These are phyloP conservation scores for Gillenia trifoliata DNA, from an alignment of 306 rosid genomes.

Conservation along the genomic window DNA sequence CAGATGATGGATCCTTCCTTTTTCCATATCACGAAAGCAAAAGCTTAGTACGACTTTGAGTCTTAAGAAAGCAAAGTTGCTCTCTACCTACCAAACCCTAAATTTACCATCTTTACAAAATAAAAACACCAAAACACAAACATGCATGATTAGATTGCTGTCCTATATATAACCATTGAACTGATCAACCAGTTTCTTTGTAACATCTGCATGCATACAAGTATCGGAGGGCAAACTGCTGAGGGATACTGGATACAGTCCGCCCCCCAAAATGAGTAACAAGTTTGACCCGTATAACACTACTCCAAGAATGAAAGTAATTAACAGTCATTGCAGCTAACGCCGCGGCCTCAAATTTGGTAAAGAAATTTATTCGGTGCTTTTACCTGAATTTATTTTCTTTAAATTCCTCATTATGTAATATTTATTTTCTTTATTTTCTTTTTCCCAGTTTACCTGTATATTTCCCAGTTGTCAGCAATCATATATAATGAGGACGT, in stretches of 20 bases:
- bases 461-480: slow-evolving; percentile 22
- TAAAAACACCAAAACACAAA: neutral
- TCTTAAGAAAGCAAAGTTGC: slow-evolving; percentile 52
- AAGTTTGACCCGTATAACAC: no score
- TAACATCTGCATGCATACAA: neutral
- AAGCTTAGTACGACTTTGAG: slow-evolving; percentile 41
- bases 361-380: no score
- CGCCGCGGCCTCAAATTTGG: no score
- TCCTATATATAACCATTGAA: neutral
- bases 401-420: no score
- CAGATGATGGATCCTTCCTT: neutral
- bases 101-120: neutral
- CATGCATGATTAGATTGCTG: neutral
- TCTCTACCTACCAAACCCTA: slow-evolving; percentile 1
- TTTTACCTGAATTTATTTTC: no score
- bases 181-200: neutral
- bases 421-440: no score
- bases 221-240: no score
- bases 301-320: no score
- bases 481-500: slow-evolving; percentile 19
- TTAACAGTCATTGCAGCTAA: no score
- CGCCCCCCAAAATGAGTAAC: no score
- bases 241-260: no score
- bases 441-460: no score
- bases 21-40: slow-evolving; percentile 38